Evolutionary conservation across 2,329 filamentous ascomycete species (phyloP).

Genomic region (Aspergillus transmontanensis): DNA sequence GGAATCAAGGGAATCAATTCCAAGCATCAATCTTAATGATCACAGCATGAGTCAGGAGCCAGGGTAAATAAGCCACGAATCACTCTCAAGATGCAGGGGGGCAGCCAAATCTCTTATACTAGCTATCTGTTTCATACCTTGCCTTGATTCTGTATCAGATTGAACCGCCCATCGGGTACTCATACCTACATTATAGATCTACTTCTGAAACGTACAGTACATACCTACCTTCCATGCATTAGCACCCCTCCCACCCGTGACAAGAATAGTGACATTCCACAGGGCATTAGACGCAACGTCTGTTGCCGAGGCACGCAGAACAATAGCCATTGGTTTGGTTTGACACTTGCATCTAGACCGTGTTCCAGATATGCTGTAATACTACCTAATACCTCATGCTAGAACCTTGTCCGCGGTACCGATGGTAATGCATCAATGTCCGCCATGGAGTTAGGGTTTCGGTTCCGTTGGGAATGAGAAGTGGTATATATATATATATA

Average conservation of each 20-base stretch:
- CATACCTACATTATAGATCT: background rate
- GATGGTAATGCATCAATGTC: background rate
- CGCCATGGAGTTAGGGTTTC: background rate
- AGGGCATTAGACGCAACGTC: background rate
- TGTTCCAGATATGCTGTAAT: background rate
- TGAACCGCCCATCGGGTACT: background rate
- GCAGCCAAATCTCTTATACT: background rate
- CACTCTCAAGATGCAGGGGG: background rate
- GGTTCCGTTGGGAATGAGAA: background rate
- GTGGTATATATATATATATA: too few species aligned
- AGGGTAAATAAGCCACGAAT: background rate
- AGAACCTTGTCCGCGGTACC: background rate
- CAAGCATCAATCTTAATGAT: background rate
- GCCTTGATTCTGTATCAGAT: background rate
- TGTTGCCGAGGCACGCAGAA: background rate
- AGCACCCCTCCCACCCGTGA: background rate
- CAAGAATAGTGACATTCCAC: constrained; percentile 6
- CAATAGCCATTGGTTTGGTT: background rate
- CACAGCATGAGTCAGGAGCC: background rate
- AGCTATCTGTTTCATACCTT: background rate
- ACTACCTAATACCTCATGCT: background rate
- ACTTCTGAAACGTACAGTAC: too few species aligned
- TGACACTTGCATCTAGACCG: background rate
- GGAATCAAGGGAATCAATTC: background rate
- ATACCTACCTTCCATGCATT: background rate